A percentile compares a stretch with the other conserved stretches of the same genome.
Evolutionary conservation across 257 asterid genomes (phyloP).

Genomic region (Eucommia ulmoides): DNA sequence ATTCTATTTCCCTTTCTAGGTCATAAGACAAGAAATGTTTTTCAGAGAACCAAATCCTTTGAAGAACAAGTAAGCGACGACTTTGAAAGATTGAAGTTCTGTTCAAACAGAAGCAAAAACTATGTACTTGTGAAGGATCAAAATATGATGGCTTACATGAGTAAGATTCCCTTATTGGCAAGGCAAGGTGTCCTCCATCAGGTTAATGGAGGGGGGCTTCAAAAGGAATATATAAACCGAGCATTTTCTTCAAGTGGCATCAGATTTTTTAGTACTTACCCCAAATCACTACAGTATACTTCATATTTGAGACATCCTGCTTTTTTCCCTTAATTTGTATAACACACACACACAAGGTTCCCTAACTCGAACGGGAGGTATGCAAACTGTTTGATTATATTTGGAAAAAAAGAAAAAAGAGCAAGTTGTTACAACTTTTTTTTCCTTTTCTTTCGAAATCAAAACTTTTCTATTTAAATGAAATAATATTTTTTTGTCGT

Average conservation of each 20-base stretch:
- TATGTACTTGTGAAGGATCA: constrained; percentile 3
- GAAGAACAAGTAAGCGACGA: constrained; percentile 12
- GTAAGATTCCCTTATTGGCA: constrained; percentile 8
- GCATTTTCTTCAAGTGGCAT: constrained; percentile 4
- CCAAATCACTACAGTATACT: constrained; percentile 8
- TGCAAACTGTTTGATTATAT: too few species aligned
- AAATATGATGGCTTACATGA: constrained; percentile 10
- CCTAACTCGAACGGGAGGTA: background rate
- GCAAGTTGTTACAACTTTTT: too few species aligned
- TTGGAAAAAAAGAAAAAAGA: too few species aligned
- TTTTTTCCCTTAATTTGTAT: background rate
- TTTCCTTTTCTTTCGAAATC: too few species aligned
- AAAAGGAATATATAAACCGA: constrained; percentile 9
- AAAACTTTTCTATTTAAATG: too few species aligned
- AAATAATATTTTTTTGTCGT: too few species aligned
- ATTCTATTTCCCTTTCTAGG: constrained; percentile 37
- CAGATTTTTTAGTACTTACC: constrained; percentile 9
- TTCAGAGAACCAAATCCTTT: constrained; percentile 13
- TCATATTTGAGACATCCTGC: background rate
- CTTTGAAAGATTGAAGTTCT: constrained; percentile 16
- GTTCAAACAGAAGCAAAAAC: constrained; percentile 14
- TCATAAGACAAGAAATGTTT: constrained; percentile 15
- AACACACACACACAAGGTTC: background rate
- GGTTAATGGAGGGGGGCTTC: constrained; percentile 10
- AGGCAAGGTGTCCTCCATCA: constrained; percentile 8